Conservation (phyloP, 2,329 filamentous ascomycete genomes). For the Calonectria henricotiae region DNA sequence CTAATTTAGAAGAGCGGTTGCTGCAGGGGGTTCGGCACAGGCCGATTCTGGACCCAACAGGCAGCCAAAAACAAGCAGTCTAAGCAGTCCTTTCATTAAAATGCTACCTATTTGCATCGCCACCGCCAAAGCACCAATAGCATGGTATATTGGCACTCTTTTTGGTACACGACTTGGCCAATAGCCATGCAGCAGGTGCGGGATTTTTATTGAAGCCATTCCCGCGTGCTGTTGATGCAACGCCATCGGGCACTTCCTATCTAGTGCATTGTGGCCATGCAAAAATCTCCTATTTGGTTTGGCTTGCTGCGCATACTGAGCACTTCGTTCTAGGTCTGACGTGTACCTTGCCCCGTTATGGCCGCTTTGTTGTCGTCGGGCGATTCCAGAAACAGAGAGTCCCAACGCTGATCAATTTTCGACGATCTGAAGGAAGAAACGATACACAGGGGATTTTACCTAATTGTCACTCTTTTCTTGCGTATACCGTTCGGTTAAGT, state of each 20-base stretch:
- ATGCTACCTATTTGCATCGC: background rate
- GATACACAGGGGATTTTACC: too few relatives aligned
- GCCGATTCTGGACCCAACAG: background rate
- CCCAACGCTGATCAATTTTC: background rate
- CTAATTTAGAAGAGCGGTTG: background rate
- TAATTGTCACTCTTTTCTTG: too few relatives aligned
- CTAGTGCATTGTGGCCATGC: slow-evolving; percentile 1
- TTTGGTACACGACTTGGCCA: background rate
- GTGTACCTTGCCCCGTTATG: too few relatives aligned
- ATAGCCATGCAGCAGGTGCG: background rate
- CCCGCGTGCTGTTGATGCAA: background rate
- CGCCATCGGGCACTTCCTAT: background rate
- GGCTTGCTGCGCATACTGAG: background rate
- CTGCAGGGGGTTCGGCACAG: background rate
- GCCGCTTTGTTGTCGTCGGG: background rate
- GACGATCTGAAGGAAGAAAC: background rate
- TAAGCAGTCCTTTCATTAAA: background rate
- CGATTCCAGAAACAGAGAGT: background rate
- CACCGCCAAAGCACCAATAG: too few relatives aligned
- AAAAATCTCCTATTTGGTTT: background rate
- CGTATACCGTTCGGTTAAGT: background rate
- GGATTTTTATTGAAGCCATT: background rate
- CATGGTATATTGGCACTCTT: background rate
- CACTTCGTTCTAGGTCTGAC: background rate
- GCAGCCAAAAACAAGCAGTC: background rate